phyloP scores from a whole-genome alignment of 2,329 filamentous ascomycete genomes.

The Colletotrichum spaethianum region DNA sequence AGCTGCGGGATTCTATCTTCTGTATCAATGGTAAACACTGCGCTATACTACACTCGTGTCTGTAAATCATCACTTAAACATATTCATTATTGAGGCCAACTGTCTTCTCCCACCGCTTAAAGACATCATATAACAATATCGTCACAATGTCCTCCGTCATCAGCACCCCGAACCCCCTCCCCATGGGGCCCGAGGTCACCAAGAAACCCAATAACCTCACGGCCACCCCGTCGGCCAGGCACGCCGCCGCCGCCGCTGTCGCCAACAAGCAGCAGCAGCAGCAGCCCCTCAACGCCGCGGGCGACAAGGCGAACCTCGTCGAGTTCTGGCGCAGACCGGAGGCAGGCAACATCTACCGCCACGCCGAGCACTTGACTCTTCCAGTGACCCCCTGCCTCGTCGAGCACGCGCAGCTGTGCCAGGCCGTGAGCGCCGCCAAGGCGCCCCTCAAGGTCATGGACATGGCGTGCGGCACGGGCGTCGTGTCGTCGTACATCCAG shows the following conservation, averaged over 20 bases:
- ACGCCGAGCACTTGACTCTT: conserved; percentile 12
- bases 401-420: neutral
- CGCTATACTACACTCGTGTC: too few species aligned
- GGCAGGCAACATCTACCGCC: conserved; percentile 11
- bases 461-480: conserved; percentile 27
- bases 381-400: conserved; percentile 13
- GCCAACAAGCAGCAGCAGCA: neutral
- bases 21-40: too few species aligned
- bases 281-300: neutral
- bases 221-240: neutral
- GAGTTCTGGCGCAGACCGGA: conserved; percentile 14
- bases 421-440: neutral
- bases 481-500: conserved; percentile 20
- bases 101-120: too few species aligned
- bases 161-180: too few species aligned
- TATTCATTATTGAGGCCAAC: too few species aligned
- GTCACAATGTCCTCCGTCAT: too few species aligned
- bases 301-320: conserved; percentile 7
- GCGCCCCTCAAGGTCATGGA: conserved; percentile 9
- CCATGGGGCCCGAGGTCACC: too few species aligned
- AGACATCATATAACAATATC: too few species aligned
- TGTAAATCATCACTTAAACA: too few species aligned
- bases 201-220: too few species aligned
- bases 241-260: neutral
- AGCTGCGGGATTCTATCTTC: too few species aligned